Conservation (phyloP, 108 stramenopile species). For the Fistulifera solaris region DNA sequence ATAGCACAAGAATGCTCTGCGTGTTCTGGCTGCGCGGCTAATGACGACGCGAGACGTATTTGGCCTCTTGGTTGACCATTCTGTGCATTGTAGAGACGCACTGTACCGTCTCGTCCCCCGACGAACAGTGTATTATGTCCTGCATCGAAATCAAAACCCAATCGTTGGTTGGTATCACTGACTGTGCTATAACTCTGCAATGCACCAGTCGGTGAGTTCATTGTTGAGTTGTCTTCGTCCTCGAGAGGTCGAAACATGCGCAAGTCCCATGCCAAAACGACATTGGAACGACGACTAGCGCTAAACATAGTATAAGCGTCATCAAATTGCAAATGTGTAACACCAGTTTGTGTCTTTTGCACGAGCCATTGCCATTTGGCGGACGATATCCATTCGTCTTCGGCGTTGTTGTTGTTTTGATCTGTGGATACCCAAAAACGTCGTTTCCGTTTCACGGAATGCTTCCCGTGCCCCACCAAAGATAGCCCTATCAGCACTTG, state of each 20-base stretch:
- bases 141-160: conserved; percentile 53
- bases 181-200: conserved; percentile 47
- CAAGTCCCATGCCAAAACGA: conserved; percentile 72
- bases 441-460: conserved; percentile 28
- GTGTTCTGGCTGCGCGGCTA: not conserved
- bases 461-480: conserved; percentile 51
- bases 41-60: conserved; percentile 6
- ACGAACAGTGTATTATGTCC: conserved; percentile 34
- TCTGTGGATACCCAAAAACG: conserved; percentile 27
- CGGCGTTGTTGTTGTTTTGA: conserved; percentile 8
- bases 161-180: conserved; percentile 70
- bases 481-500: conserved; percentile 55
- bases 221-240: conserved; percentile 5
- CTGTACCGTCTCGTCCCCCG: conserved; percentile 39
- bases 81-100: conserved; percentile 37
- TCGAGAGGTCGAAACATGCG: conserved; percentile 41
- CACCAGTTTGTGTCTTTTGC: conserved; percentile 50
- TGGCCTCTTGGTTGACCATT: conserved; percentile 1
- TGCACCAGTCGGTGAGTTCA: conserved; percentile 36
- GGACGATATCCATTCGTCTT: conserved; percentile 31
- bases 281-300: conserved; percentile 59
- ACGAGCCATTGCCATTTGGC: conserved; percentile 72
- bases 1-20: conserved; percentile 36
- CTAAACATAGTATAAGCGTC: conserved; percentile 39
- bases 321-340: conserved; percentile 67